A percentile compares a stretch with the other conserved stretches of the same genome.
Evolutionary conservation across 2,329 filamentous ascomycete species (phyloP).

Genomic region (Scortechinia acanthostroma): DNA sequence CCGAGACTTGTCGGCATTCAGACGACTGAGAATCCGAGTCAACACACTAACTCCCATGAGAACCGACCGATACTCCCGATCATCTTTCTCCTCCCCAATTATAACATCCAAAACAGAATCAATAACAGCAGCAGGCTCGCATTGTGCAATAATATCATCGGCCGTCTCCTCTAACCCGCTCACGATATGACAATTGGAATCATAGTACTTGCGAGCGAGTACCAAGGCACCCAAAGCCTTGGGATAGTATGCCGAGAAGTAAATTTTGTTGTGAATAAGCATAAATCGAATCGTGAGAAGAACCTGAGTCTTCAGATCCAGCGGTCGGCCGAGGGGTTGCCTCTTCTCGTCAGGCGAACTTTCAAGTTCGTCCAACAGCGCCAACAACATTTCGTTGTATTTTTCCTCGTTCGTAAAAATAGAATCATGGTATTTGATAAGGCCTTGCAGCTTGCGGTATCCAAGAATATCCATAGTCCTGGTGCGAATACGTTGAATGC

Average conservation of each 20-base stretch:
- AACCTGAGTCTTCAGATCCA: conserved; percentile 30
- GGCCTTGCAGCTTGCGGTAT: conserved; percentile 28
- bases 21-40: not conserved
- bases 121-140: not conserved
- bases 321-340: conserved; percentile 10
- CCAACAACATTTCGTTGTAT: conserved; percentile 24
- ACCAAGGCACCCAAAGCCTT: conserved; percentile 23
- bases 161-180: conserved; percentile 25
- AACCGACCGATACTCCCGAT: not conserved
- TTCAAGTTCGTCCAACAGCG: conserved; percentile 24
- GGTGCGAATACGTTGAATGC: conserved; percentile 20
- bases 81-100: not conserved
- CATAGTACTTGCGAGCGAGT: conserved; percentile 23
- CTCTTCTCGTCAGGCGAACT: conserved; percentile 16
- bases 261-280: conserved; percentile 20
- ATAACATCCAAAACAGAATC: not conserved
- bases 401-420: conserved; percentile 21
- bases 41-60: not conserved
- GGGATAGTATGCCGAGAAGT: conserved; percentile 21
- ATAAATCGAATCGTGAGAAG: conserved; percentile 27
- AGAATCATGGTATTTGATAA: conserved; percentile 22
- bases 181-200: conserved; percentile 25
- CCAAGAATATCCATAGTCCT: conserved; percentile 26
- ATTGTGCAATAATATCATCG: conserved; percentile 8
- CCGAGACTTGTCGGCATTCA: not conserved